A percentile compares a stretch with the other conserved stretches of the same genome.
Evolutionary conservation across 1,284 basidiomycete genomes (phyloP).

Genomic region (Laetiporus sulphureus): DNA sequence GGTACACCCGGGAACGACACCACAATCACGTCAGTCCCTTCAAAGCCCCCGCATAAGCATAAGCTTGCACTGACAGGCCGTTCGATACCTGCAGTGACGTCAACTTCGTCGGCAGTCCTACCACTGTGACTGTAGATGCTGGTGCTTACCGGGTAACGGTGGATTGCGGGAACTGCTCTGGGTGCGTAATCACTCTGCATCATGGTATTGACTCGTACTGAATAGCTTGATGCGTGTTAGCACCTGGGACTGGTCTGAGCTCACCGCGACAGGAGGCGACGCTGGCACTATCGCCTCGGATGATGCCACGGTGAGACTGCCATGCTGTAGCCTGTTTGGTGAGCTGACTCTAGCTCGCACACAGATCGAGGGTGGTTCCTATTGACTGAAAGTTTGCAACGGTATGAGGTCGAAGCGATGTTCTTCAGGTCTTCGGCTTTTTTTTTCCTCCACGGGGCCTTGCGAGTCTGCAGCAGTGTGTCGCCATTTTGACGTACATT

Average conservation of each 20-base stretch:
- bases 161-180: conserved; percentile 28
- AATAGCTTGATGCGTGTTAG: conserved; percentile 16
- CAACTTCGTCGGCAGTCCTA: conserved; percentile 25
- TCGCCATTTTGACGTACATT: no score
- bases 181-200: conserved; percentile 6
- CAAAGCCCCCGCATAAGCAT: no score
- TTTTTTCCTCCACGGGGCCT: no score
- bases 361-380: no score
- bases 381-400: no score
- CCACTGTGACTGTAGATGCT: conserved; percentile 22
- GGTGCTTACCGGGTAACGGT: conserved; percentile 25
- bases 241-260: conserved; percentile 45
- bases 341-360: no score
- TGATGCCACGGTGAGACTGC: conserved; percentile 5
- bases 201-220: no score
- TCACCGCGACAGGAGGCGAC: conserved; percentile 39
- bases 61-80: no score
- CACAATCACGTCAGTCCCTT: conserved; percentile 13
- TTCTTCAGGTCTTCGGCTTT: no score
- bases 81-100: conserved; percentile 16
- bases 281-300: conserved; percentile 20
- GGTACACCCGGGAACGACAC: conserved; percentile 33
- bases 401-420: no score
- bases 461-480: no score
- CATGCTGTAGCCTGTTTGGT: no score